These are phyloP conservation scores for Ophioceras dolichostomum DNA, from an alignment of 2,329 filamentous ascomycete genomes.

Conservation along the genomic window DNA sequence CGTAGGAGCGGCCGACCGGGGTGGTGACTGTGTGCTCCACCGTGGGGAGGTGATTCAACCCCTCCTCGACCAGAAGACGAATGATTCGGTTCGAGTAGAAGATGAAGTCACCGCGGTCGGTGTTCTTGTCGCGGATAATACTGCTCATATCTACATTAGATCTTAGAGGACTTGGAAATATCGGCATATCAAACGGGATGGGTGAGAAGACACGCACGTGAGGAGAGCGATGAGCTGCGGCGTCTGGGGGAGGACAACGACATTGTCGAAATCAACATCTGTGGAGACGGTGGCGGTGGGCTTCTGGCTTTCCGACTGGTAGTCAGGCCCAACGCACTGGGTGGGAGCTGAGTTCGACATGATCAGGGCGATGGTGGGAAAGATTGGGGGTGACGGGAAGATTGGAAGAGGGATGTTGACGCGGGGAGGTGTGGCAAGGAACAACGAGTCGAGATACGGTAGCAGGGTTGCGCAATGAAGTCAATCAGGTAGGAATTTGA, in stretches of 20 bases:
- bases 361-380: neutral
- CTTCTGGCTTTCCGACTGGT: constrained; percentile 64
- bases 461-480: no score
- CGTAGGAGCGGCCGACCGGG: constrained; percentile 77
- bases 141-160: constrained; percentile 45
- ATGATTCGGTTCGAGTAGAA: constrained; percentile 99
- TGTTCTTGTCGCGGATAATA: constrained; percentile 89
- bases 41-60: constrained; percentile 89
- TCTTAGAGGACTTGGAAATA: constrained; percentile 3
- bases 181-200: constrained; percentile 1
- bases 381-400: constrained; percentile 1
- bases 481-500: no score
- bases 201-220: constrained; percentile 56
- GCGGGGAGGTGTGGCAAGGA: neutral
- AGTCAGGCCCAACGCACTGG: constrained; percentile 68
- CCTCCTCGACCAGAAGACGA: constrained; percentile 89
- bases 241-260: constrained; percentile 82
- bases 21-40: constrained; percentile 83
- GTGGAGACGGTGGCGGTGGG: constrained; percentile 83
- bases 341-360: constrained; percentile 19
- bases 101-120: constrained; percentile 89
- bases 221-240: constrained; percentile 94
- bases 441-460: no score
- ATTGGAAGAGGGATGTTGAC: neutral
- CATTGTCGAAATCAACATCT: constrained; percentile 69